A percentile compares a stretch with the other conserved stretches of the same genome.
These are phyloP conservation scores for Penicillium italicum DNA, from an alignment of 2,329 filamentous ascomycete genomes.

Conservation along the genomic window DNA sequence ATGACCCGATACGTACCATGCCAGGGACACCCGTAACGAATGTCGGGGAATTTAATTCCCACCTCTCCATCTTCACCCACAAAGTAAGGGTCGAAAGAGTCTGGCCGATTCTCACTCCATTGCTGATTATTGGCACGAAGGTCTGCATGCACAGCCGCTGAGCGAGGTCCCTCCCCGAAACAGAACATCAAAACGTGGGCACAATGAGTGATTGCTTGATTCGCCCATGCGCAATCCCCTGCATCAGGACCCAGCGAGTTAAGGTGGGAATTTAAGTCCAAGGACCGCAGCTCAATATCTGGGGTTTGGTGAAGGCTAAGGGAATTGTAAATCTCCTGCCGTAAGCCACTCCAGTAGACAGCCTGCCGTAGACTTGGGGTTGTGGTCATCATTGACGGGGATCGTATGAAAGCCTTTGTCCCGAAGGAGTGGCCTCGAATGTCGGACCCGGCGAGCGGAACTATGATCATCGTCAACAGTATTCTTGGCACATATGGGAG, in stretches of 20 bases:
- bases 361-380: constrained; percentile 29
- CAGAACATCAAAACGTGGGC: constrained; percentile 27
- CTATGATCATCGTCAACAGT: constrained; percentile 13
- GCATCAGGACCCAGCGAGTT: constrained; percentile 35
- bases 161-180: constrained; percentile 18
- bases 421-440: constrained; percentile 24
- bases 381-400: constrained; percentile 20
- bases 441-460: constrained; percentile 22
- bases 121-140: constrained; percentile 17
- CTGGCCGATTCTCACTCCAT: constrained; percentile 19
- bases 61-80: constrained; percentile 17
- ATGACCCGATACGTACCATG: constrained; percentile 17
- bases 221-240: constrained; percentile 43
- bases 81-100: constrained; percentile 25
- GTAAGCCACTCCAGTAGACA: constrained; percentile 26
- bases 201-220: constrained; percentile 37
- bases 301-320: constrained; percentile 28
- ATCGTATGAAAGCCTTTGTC: constrained; percentile 23
- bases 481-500: not conserved
- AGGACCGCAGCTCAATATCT: constrained; percentile 24
- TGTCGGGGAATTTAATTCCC: constrained; percentile 19
- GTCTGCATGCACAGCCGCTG: constrained; percentile 14
- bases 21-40: constrained; percentile 24
- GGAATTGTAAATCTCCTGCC: constrained; percentile 36
- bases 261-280: constrained; percentile 32